A percentile compares a stretch with the other conserved stretches of the same genome.
Evolutionary conservation across 495 filamentous ascomycete species (phyloP).

Genomic region (Bryoglossum gracile): DNA sequence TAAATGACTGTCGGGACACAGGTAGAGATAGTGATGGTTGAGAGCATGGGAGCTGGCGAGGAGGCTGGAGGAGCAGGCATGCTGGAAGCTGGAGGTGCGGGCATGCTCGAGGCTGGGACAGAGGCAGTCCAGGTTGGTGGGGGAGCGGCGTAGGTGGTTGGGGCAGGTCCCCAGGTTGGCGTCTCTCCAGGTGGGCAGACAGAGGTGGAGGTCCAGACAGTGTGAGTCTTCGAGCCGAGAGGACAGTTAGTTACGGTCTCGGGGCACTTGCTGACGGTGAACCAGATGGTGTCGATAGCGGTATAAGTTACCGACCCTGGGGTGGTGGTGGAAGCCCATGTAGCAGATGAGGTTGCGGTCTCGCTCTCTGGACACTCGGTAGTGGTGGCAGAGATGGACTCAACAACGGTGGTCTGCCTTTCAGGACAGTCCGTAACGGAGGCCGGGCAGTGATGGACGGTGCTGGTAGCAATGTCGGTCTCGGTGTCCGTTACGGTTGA

Average conservation of each 20-base stretch:
- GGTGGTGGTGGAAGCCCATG: no score
- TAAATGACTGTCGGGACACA: slow-evolving; percentile 22
- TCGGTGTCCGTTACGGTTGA: no score
- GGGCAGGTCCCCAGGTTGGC: slow-evolving; percentile 17
- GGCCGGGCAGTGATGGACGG: no score
- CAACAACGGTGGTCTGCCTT: no score
- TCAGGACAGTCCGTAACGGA: no score
- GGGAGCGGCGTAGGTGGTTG: background rate
- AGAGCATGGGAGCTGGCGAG: slow-evolving; percentile 28
- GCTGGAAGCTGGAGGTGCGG: slow-evolving; percentile 26
- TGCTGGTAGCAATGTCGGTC: no score
- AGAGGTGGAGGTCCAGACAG: slow-evolving; percentile 18
- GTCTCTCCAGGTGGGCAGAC: slow-evolving; percentile 1
- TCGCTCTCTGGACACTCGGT: background rate
- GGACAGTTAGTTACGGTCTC: slow-evolving; percentile 52
- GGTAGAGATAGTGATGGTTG: slow-evolving; percentile 34
- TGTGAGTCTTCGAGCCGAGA: slow-evolving; percentile 28
- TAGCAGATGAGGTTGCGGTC: background rate
- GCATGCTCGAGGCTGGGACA: slow-evolving; percentile 26
- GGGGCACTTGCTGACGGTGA: slow-evolving; percentile 48
- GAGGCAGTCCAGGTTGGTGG: no score
- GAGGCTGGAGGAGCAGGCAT: slow-evolving; percentile 25
- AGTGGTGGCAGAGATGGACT: slow-evolving; percentile 18
- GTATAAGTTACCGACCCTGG: no score
- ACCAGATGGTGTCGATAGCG: slow-evolving; percentile 16